Evolutionary conservation across 257 asterid species (phyloP).

Genomic region (Coffea eugenioides): DNA sequence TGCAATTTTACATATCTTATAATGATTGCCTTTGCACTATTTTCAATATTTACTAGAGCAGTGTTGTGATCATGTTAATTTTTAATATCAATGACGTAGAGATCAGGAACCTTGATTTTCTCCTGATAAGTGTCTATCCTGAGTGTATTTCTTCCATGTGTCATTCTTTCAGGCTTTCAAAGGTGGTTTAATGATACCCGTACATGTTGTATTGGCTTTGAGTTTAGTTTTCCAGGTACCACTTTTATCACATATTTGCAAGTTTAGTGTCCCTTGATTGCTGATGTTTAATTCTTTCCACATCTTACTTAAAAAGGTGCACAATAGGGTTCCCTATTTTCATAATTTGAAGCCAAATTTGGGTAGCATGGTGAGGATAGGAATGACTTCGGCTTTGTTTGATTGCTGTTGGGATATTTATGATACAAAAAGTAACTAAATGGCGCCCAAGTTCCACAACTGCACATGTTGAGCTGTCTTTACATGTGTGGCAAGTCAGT

Average conservation of each 20-base stretch:
- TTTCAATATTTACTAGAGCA: not conserved
- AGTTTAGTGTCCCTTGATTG: not conserved
- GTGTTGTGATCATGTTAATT: not conserved
- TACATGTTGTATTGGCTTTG: slow-evolving; percentile 67
- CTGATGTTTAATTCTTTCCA: not conserved
- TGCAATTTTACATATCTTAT: slow-evolving; percentile 2
- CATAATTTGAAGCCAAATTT: slow-evolving; percentile 7
- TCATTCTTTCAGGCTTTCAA: slow-evolving; percentile 67
- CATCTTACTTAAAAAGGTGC: not conserved
- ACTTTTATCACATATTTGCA: not conserved
- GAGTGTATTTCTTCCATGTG: slow-evolving; percentile 9
- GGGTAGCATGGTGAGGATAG: not conserved
- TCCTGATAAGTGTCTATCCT: slow-evolving; percentile 6
- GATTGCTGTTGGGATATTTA: not conserved
- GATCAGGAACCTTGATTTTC: not conserved
- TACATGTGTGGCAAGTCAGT: not conserved
- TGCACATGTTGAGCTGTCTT: not conserved
- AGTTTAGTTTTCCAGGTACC: slow-evolving; percentile 76
- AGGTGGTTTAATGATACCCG: slow-evolving; percentile 77
- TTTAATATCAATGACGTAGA: not conserved
- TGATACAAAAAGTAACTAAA: not conserved
- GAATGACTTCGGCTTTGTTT: not conserved
- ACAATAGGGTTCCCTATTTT: not conserved
- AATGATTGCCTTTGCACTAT: not conserved
- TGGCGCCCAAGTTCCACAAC: not conserved